A percentile compares a stretch with the other conserved stretches of the same genome.
These are phyloP conservation scores for Schizophyllum commune DNA, from an alignment of 1,284 basidiomycete genomes.

Conservation along the genomic window DNA sequence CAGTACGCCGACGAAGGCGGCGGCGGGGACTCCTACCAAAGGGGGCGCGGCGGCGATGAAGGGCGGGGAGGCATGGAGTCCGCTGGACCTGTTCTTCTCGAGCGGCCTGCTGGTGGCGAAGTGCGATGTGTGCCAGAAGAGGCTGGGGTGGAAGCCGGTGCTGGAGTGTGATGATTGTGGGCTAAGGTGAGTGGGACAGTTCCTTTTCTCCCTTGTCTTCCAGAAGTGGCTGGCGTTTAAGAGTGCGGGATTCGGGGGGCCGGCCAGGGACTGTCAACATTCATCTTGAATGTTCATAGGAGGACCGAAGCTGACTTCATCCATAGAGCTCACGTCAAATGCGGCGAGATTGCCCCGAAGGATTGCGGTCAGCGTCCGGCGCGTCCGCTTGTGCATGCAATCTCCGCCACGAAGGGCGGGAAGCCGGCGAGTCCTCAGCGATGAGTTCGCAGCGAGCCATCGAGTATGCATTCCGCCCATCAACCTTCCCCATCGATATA, in stretches of 20 bases:
- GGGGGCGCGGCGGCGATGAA: conserved; percentile 8
- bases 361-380: not conserved
- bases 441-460: not conserved
- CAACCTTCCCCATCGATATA: not conserved
- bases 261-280: not conserved
- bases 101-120: conserved; percentile 62
- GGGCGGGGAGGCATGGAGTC: conserved; percentile 51
- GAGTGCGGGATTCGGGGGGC: not conserved
- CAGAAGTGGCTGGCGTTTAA: not conserved
- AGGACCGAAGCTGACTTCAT: conserved; percentile 6
- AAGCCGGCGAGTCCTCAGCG: not conserved
- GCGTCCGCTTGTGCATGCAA: not conserved
- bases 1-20: conserved; percentile 11
- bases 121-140: conserved; percentile 77
- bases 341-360: conserved; percentile 67
- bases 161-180: conserved; percentile 88
- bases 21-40: conserved; percentile 6
- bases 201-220: not conserved
- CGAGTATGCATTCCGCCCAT: too few species aligned
- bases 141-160: conserved; percentile 78
- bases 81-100: conserved; percentile 71
- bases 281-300: conserved; percentile 2
- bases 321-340: conserved; percentile 71
- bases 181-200: conserved; percentile 29
- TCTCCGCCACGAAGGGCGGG: not conserved